Evolutionary conservation across 2,329 filamentous ascomycete genomes (phyloP).

Genomic region (Penicillium sp.): DNA sequence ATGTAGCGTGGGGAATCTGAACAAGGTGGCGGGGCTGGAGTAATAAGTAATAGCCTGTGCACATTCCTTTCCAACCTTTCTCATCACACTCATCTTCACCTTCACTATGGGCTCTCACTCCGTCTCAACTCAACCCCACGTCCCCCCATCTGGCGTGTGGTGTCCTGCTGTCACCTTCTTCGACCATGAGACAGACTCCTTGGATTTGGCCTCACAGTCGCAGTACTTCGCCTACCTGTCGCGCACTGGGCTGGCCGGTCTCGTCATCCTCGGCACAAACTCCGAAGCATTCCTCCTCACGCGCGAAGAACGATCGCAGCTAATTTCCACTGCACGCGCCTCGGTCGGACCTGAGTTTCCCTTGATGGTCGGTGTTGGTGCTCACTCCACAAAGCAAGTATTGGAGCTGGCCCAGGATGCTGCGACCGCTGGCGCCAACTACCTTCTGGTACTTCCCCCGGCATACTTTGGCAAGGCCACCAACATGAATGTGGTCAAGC

Average conservation of each 20-base stretch:
- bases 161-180: slow-evolving; percentile 58
- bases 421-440: slow-evolving; percentile 61
- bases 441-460: slow-evolving; percentile 61
- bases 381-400: slow-evolving; percentile 65
- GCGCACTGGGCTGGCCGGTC: slow-evolving; percentile 51
- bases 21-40: background rate
- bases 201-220: slow-evolving; percentile 51
- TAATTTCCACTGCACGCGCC: slow-evolving; percentile 58
- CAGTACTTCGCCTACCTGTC: slow-evolving; percentile 57
- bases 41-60: background rate
- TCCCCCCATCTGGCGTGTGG: slow-evolving; percentile 46
- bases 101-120: slow-evolving; percentile 15
- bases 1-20: background rate
- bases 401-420: slow-evolving; percentile 63
- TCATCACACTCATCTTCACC: background rate
- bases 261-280: slow-evolving; percentile 58
- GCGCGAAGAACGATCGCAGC: slow-evolving; percentile 58
- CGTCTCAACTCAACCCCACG: slow-evolving; percentile 16
- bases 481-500: slow-evolving; percentile 56
- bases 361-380: slow-evolving; percentile 64
- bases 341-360: slow-evolving; percentile 57
- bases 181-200: slow-evolving; percentile 50
- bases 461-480: slow-evolving; percentile 68
- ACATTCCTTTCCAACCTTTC: background rate
- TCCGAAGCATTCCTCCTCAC: slow-evolving; percentile 60